A percentile compares a stretch with the other conserved stretches of the same genome.
Conservation (phyloP, 345 rosid genomes). For the Erodium maritimum region DNA sequence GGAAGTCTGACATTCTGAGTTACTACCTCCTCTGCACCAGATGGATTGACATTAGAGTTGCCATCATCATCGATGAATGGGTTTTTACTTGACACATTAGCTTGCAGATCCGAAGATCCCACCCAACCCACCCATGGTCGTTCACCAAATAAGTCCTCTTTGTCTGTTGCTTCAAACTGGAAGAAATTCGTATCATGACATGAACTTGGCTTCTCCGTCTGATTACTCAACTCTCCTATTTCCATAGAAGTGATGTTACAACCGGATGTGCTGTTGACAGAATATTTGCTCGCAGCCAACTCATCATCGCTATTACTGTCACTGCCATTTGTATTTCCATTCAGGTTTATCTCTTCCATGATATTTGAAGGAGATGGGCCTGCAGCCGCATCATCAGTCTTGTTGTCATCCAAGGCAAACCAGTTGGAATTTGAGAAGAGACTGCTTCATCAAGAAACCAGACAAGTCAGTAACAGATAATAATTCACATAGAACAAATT, state of each 20-base stretch:
- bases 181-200: slow-evolving; percentile 32
- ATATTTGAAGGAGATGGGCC: slow-evolving; percentile 42
- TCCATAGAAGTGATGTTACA: slow-evolving; percentile 18
- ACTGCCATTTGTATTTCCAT: slow-evolving; percentile 37
- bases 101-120: slow-evolving; percentile 45
- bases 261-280: slow-evolving; percentile 37
- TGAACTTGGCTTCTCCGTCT: slow-evolving; percentile 23
- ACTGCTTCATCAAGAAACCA: slow-evolving; percentile 31
- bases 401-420: slow-evolving; percentile 91
- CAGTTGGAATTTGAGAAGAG: slow-evolving; percentile 90
- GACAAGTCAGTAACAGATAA: background rate
- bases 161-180: slow-evolving; percentile 43
- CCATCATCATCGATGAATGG: slow-evolving; percentile 49
- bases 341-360: slow-evolving; percentile 77
- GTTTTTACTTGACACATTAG: slow-evolving; percentile 44
- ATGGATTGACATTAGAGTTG: slow-evolving; percentile 23
- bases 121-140: slow-evolving; percentile 89
- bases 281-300: slow-evolving; percentile 34
- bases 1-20: slow-evolving; percentile 22
- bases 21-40: slow-evolving; percentile 19
- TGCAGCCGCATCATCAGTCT: slow-evolving; percentile 36
- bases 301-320: slow-evolving; percentile 73
- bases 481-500: too few species aligned
- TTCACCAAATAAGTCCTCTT: slow-evolving; percentile 42
- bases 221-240: slow-evolving; percentile 15